Evolutionary conservation across 331 rosid genomes (phyloP).

Genomic region (Pyrus hybrid): DNA sequence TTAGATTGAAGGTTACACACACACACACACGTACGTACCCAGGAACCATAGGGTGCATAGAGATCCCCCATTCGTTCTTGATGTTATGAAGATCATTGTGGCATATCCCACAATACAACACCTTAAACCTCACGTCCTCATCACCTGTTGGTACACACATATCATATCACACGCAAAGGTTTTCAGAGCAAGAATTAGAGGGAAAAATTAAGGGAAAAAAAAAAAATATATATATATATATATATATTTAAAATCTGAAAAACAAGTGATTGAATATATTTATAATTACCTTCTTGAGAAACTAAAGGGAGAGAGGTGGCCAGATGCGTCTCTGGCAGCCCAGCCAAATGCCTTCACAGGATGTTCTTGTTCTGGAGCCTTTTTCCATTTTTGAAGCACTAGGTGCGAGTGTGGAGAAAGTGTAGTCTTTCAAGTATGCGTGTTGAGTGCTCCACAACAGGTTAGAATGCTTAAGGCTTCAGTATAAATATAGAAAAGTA

Average conservation of each 20-base stretch:
- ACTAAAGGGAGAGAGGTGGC: conserved; percentile 8
- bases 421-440: not conserved
- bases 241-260: no score
- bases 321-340: conserved; percentile 22
- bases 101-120: conserved; percentile 45
- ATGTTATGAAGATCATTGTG: conserved; percentile 34
- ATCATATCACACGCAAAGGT: not conserved
- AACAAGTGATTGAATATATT: no score
- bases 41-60: conserved; percentile 15
- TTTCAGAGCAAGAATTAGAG: not conserved
- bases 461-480: not conserved
- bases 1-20: not conserved
- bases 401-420: not conserved
- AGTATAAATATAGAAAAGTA: not conserved
- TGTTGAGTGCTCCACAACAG: not conserved
- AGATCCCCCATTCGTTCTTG: conserved; percentile 26
- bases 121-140: conserved; percentile 35
- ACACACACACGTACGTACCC: not conserved
- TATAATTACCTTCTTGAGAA: conserved; percentile 20
- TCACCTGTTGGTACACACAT: conserved; percentile 21
- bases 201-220: not conserved
- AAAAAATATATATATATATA: not conserved
- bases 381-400: not conserved
- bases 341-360: conserved; percentile 16
- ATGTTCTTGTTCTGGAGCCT: conserved; percentile 2